Evolutionary conservation across 176 grass and related monocot genomes (phyloP).

Genomic region (Oropetium thomaeum): DNA sequence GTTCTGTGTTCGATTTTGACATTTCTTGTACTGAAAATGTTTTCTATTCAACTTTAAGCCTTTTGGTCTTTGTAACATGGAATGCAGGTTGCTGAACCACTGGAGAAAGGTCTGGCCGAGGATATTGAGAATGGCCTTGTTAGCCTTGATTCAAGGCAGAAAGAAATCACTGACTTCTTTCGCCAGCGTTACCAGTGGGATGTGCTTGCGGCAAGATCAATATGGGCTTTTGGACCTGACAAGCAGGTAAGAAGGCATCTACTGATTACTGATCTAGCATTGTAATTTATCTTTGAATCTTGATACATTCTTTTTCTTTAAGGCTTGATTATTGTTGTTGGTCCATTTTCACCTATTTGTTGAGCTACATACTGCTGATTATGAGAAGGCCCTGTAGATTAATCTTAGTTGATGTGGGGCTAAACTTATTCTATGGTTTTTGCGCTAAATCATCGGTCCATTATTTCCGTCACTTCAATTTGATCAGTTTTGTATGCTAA

Average conservation of each 20-base stretch:
- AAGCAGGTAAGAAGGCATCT: slow-evolving; percentile 63
- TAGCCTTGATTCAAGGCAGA: slow-evolving; percentile 88
- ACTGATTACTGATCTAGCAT: slow-evolving; percentile 6
- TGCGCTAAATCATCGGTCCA: slow-evolving; percentile 1
- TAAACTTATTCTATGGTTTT: not conserved
- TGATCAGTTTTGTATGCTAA: slow-evolving; percentile 1
- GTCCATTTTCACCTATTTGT: slow-evolving; percentile 9
- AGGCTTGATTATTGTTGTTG: too few relatives aligned
- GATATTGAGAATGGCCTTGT: slow-evolving; percentile 98
- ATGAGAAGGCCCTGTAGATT: not conserved
- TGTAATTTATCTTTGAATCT: not conserved
- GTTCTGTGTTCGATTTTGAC: slow-evolving; percentile 5
- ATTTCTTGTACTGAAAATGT: not conserved
- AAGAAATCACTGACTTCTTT: slow-evolving; percentile 97
- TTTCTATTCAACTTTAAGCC: slow-evolving; percentile 20
- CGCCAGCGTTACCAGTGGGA: slow-evolving; percentile 97
- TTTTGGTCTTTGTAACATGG: slow-evolving; percentile 27
- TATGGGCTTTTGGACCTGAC: slow-evolving; percentile 95
- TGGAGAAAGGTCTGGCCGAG: slow-evolving; percentile 92
- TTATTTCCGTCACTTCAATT: not conserved
- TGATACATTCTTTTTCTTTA: too few relatives aligned
- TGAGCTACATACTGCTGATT: not conserved
- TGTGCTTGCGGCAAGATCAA: slow-evolving; percentile 92
- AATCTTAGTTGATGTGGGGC: not conserved
- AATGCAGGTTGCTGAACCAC: slow-evolving; percentile 79